Evolutionary conservation across 805 yeast genomes (phyloP).

Genomic region (Cyberlindnera xishuangbannaensis): DNA sequence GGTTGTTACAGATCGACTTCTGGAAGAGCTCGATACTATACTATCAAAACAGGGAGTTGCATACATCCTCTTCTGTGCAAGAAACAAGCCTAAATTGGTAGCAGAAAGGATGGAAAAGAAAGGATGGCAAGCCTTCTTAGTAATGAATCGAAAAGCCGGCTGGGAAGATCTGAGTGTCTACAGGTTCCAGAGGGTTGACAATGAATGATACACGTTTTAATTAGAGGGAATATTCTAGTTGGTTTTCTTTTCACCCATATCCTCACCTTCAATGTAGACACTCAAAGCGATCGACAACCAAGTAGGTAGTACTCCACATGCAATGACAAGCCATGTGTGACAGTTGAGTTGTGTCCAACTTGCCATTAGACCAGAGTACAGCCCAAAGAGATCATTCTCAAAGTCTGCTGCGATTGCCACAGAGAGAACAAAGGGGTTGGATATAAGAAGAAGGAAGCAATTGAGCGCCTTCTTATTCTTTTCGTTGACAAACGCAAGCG

Average conservation of each 20-base stretch:
- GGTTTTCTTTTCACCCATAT: background rate
- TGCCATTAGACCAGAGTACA: conserved; percentile 45
- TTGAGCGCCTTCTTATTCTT: conserved; percentile 19
- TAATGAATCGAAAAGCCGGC: conserved; percentile 78
- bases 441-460: conserved; percentile 31
- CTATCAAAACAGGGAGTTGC: conserved; percentile 68
- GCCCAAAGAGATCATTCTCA: conserved; percentile 15
- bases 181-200: conserved; percentile 50
- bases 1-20: conserved; percentile 67
- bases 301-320: conserved; percentile 75
- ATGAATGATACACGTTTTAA: no score
- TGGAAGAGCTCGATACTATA: conserved; percentile 46
- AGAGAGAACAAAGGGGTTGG: conserved; percentile 46
- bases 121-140: conserved; percentile 50
- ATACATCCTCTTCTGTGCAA: conserved; percentile 84
- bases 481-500: conserved; percentile 53
- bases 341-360: conserved; percentile 67
- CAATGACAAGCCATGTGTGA: conserved; percentile 80
- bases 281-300: conserved; percentile 51
- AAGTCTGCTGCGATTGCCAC: conserved; percentile 27
- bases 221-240: background rate
- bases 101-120: conserved; percentile 37
- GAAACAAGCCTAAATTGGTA: conserved; percentile 73
- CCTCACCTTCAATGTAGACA: conserved; percentile 8
- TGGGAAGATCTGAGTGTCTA: conserved; percentile 89